Evolutionary conservation across 1,284 basidiomycete genomes (phyloP), one percentile per base, ranked within the genome.

Genomic region (Phylloporus gajari): DNA sequence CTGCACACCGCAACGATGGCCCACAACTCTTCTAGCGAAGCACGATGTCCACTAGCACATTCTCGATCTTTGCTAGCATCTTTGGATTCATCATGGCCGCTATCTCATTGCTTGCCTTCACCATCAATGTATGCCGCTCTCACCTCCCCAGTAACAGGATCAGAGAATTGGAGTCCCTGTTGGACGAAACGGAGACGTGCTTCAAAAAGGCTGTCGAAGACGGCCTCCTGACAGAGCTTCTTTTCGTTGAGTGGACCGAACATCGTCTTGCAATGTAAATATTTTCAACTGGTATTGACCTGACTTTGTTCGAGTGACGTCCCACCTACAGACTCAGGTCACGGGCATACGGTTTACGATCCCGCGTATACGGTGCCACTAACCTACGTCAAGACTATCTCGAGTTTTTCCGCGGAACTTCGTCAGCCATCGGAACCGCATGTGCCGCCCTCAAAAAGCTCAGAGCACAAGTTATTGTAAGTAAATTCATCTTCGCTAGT

Each of bases 61-160:
- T 66, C n/a, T 56, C 65, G 1, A 42, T n/a, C 65, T 56, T 66
- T n/a, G 40, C 65, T 11, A 67, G 15, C 5, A 25, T 27, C 7
- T 65, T 65, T 23, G 48, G 65, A 11, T 56, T 66, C 12, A 32
- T 44, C n/a, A 19, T 58, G 13, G 40, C 19, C 15, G 53, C 46
- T 17, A 15, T 59, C 19, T 67, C 65, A n/a, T 19, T 66, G 23
- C 35, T 56, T 19, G 64, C n/a, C 35, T 15, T 58, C 8, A 15
- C 58, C 17, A 23, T 44, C 27, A 67, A 67, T 17, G 27, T 59
- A 12, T 67, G 65, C 27, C 53, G 40, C 4, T 35, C 40, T 21
- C 53, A 58, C 30, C 65, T 67, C 58, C 65, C 65, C 23, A 67
- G 65, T 4, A 25, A 44, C 38, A 67, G 11, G 12, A 67, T 58